Evolutionary conservation across 208 protist genomes (phyloP).

Genomic region (Porcisia deanei): DNA sequence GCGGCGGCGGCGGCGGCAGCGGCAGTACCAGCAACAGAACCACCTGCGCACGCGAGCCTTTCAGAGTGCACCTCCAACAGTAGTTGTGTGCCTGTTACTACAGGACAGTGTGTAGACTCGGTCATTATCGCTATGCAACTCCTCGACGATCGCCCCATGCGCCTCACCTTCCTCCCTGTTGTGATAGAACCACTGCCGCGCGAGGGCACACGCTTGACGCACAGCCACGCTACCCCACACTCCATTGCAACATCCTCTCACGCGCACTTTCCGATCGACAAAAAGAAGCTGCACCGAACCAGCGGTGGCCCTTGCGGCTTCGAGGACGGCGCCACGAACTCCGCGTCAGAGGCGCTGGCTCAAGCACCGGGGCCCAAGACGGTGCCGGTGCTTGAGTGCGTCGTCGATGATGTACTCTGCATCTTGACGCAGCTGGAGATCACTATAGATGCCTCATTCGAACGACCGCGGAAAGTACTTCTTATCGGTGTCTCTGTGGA

Average conservation of each 20-base stretch:
- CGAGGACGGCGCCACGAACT: neutral
- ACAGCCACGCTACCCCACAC: neutral
- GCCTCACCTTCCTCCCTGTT: slow-evolving; percentile 48
- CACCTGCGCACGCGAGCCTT: neutral
- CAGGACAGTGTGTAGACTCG: slow-evolving; percentile 13
- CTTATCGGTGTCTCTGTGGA: slow-evolving; percentile 59
- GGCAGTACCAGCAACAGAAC: neutral
- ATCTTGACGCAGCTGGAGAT: slow-evolving; percentile 42
- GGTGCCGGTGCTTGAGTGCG: slow-evolving; percentile 65
- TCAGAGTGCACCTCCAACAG: slow-evolving; percentile 3
- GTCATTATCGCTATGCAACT: slow-evolving; percentile 40
- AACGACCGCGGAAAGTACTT: slow-evolving; percentile 17
- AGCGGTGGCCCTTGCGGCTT: neutral
- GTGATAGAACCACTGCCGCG: slow-evolving; percentile 10
- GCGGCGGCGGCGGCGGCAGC: neutral
- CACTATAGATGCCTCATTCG: slow-evolving; percentile 17
- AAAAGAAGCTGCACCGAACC: neutral
- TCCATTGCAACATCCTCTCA: neutral
- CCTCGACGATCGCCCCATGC: slow-evolving; percentile 56
- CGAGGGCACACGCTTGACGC: neutral
- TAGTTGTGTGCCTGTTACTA: neutral
- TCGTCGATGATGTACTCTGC: slow-evolving; percentile 61
- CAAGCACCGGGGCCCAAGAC: neutral
- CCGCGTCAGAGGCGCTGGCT: neutral
- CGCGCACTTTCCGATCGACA: neutral